A percentile compares a stretch with the other conserved stretches of the same genome.
Conservation (phyloP, 2,329 filamentous ascomycete species). For the Monosporascus cannonballus region DNA sequence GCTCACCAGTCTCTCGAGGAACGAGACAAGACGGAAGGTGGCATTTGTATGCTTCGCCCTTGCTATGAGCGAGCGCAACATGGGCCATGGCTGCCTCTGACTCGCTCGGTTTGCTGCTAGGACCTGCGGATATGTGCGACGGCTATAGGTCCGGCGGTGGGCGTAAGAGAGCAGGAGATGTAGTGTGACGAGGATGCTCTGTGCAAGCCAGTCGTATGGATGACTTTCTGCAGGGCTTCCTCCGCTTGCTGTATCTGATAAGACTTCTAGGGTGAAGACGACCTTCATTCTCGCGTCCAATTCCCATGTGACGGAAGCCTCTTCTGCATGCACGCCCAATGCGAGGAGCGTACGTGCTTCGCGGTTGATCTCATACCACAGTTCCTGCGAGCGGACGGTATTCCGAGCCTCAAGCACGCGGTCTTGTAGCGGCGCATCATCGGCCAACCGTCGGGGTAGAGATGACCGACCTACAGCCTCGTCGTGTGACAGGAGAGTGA, state of each 20-base stretch:
- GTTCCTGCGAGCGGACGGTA: constrained; percentile 75
- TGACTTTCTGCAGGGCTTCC: constrained; percentile 26
- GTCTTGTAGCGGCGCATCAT: constrained; percentile 56
- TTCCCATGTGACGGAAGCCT: constrained; percentile 49
- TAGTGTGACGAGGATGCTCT: constrained; percentile 60
- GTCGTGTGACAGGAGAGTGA: constrained; percentile 56
- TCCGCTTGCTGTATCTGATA: constrained; percentile 38
- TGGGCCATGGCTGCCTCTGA: constrained; percentile 37
- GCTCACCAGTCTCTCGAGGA: constrained; percentile 37
- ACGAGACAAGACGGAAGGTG: constrained; percentile 31
- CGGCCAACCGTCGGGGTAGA: constrained; percentile 45
- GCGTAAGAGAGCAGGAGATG: constrained; percentile 73
- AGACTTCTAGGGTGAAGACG: constrained; percentile 60
- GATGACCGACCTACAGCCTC: constrained; percentile 51
- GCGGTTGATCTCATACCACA: constrained; percentile 83
- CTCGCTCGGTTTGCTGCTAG: constrained; percentile 29
- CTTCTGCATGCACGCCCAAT: constrained; percentile 61
- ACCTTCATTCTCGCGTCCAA: constrained; percentile 50
- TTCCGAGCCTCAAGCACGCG: constrained; percentile 71
- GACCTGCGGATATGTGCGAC: constrained; percentile 53
- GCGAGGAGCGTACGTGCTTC: constrained; percentile 71
- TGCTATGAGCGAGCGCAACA: constrained; percentile 47
- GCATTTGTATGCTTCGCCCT: constrained; percentile 39
- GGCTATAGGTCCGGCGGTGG: constrained; percentile 68
- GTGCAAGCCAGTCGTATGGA: constrained; percentile 48